Conservation (phyloP, 2,329 filamentous ascomycete genomes). For the Xenosphaeropsis pyriputrescens region DNA sequence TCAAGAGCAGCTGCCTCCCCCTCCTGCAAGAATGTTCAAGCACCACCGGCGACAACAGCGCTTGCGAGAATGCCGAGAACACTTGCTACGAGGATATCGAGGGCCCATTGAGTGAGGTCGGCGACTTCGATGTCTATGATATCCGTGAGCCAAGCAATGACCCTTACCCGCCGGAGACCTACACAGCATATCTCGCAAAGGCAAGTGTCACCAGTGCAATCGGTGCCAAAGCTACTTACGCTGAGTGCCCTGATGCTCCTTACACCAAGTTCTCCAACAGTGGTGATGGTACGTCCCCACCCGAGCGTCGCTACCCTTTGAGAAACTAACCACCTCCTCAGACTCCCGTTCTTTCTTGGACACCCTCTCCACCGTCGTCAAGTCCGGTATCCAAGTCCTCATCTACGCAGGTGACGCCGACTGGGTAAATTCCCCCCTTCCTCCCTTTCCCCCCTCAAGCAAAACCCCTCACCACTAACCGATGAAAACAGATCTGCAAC, state of each 20-base stretch:
- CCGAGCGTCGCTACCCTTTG: conserved; percentile 7
- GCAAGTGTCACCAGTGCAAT: conserved; percentile 24
- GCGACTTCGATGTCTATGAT: conserved; percentile 16
- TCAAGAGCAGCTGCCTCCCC: conserved; percentile 21
- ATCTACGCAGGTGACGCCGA: conserved; percentile 43
- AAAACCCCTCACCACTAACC: too few species aligned
- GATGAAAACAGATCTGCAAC: conserved; percentile 29
- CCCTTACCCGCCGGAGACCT: conserved; percentile 22
- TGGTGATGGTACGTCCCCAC: conserved; percentile 20
- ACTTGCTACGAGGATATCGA: conserved; percentile 23
- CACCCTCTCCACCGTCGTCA: conserved; percentile 27
- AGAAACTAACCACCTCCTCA: conserved; percentile 8
- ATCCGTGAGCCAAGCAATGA: conserved; percentile 13
- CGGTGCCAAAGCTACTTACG: conserved; percentile 25
- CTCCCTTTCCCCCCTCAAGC: too few species aligned
- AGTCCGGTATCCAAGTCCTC: conserved; percentile 30
- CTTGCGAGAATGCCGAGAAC: conserved; percentile 57
- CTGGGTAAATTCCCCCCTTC: conserved; percentile 15
- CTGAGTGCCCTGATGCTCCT: conserved; percentile 23
- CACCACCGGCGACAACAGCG: conserved; percentile 54
- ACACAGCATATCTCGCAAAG: conserved; percentile 23
- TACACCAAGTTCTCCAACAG: conserved; percentile 23
- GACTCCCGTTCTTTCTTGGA: conserved; percentile 27
- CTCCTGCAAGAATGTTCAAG: conserved; percentile 21
- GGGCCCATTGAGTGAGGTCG: conserved; percentile 13